These are phyloP conservation scores for Pneumocystis carinii DNA, from an alignment of 1,139 yeast species.

Conservation along the genomic window DNA sequence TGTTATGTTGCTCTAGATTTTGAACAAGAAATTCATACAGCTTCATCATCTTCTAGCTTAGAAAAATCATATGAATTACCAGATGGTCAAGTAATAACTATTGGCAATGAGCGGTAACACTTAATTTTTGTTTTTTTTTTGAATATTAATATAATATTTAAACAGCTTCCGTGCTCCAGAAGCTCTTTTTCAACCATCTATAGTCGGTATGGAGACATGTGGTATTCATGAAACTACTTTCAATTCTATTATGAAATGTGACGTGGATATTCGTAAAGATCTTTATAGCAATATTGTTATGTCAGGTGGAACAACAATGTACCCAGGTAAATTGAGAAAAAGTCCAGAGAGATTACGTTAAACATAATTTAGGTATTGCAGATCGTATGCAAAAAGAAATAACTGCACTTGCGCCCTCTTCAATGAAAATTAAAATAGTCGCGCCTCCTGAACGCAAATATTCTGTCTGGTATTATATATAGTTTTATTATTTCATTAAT, in stretches of 20 bases:
- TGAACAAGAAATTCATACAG: conserved; percentile 97
- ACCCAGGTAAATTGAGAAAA: conserved; percentile 23
- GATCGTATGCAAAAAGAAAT: conserved; percentile 99
- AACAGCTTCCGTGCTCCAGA: conserved; percentile 85
- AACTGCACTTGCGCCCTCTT: conserved; percentile 97
- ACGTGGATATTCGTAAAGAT: conserved; percentile 97
- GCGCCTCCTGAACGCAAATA: conserved; percentile 99
- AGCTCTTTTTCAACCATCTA: conserved; percentile 98
- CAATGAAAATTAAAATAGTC: conserved; percentile 98
- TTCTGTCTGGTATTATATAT: conserved; percentile 64
- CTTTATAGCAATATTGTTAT: conserved; percentile 93
- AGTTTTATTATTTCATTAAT: not conserved
- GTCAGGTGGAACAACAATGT: conserved; percentile 55
- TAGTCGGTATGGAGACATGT: conserved; percentile 93
- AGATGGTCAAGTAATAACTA: conserved; percentile 98
- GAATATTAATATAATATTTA: not conserved
- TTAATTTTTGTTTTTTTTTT: conserved; percentile 20
- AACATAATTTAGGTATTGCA: conserved; percentile 97
- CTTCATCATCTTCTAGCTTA: conserved; percentile 93
- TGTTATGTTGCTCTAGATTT: conserved; percentile 95
- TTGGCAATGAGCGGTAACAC: conserved; percentile 78
- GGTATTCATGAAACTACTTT: conserved; percentile 99
- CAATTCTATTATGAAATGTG: conserved; percentile 99
- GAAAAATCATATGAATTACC: conserved; percentile 99
- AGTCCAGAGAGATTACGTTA: conserved; percentile 98